Evolutionary conservation across 495 filamentous ascomycete species (phyloP), one percentile per base, ranked within the genome.

Genomic region (Jackrogersella minutella): DNA sequence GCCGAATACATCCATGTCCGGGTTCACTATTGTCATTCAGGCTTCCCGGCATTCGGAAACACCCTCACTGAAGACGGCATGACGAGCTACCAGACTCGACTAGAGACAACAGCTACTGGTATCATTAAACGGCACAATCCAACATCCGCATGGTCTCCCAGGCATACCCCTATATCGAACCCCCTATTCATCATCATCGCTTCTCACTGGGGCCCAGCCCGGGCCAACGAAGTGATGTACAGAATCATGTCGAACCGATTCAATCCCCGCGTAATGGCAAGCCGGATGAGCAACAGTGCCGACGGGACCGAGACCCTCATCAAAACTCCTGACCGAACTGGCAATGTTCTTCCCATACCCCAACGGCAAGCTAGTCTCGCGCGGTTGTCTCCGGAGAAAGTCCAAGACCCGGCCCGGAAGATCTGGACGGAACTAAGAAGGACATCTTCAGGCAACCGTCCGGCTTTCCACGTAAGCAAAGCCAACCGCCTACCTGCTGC

Each of bases 21-120:
- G 14, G 34, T 86, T 3, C 73, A 64, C 4, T 86, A 85, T 46
- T 73, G 74, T 1, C 82, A 85, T 63, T 83, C 84, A 0, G 82
- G 72, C 1, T 85, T 86, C 47, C 75, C 77, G 10, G 31, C 57
- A 67, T 52, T 22, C 57, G 3, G 34, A 30, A 34, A 66, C 4
- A 14, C 8, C 19, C 26, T 43, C 40, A n/a, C 34, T 13, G 50
- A 47, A 19, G 65, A 73, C 16, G 68, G 43, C 49, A 69, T 47
- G 30, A 76, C 50, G 21, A 39, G 56, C 1, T 58, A 75, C 9
- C 64, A 74, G 10, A 85, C 80, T 14, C 75, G 58, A 3, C 54
- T 85, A 17, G 74, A 80, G 41, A 85, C 84, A 0, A 76, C 72
- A 24, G 76, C 73, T 5, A 69, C 68, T 5, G 81, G 80, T 0